Percentiles rank a stretch among this genome's conserved stretches.
Evolutionary conservation across 163 green algal genomes (phyloP).

Genomic region (Chlorella variabilis): DNA sequence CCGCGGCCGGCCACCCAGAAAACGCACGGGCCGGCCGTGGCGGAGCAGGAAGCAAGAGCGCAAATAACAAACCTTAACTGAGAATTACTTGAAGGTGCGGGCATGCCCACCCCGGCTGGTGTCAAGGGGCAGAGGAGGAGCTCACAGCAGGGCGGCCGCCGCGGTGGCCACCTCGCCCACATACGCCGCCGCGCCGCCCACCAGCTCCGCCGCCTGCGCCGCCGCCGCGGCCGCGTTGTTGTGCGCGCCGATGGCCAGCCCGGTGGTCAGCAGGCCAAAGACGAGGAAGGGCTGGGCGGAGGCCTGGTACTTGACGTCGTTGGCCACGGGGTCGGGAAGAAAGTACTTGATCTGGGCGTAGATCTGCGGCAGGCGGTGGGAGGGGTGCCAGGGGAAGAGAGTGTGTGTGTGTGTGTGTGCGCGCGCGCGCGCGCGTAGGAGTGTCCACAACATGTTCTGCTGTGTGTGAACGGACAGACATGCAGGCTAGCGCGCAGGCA

Average conservation of each 20-base stretch:
- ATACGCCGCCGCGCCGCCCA: background rate
- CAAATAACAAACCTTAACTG: too few species aligned
- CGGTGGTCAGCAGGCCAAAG: conserved; percentile 95
- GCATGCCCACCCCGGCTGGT: too few species aligned
- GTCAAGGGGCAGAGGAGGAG: too few species aligned
- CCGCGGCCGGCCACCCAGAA: too few species aligned
- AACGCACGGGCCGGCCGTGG: too few species aligned
- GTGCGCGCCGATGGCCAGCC: conserved; percentile 85
- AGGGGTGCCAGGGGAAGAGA: too few species aligned
- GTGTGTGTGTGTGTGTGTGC: too few species aligned
- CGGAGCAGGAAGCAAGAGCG: too few species aligned
- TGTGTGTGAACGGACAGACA: too few species aligned
- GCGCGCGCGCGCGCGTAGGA: too few species aligned
- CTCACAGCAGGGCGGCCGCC: background rate
- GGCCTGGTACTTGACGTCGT: background rate
- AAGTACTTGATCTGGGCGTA: conserved; percentile 96
- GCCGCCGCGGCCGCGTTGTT: conserved; percentile 29
- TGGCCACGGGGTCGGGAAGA: background rate
- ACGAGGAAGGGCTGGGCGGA: conserved; percentile 97
- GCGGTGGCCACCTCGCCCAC: background rate
- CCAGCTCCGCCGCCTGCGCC: conserved; percentile 10
- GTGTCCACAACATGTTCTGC: too few species aligned
- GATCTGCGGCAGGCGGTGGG: conserved; percentile 63
- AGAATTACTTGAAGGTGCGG: too few species aligned
- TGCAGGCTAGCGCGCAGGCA: background rate